Conservation (phyloP, 2,329 filamentous ascomycete genomes). For the Talaromyces sp. region DNA sequence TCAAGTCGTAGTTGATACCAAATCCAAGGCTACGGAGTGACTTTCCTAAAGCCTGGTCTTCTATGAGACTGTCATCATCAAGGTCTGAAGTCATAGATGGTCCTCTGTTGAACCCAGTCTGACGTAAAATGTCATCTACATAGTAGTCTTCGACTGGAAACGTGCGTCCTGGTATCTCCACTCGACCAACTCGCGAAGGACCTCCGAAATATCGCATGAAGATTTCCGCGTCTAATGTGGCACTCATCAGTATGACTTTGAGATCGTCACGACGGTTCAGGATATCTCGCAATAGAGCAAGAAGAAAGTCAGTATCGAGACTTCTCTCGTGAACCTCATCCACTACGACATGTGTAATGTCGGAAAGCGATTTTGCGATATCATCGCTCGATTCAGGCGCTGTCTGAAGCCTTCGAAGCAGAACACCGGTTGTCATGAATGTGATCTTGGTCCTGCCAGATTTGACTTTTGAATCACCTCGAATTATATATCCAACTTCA, state of each 20-base stretch:
- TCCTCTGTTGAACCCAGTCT: slow-evolving; percentile 65
- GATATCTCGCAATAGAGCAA: slow-evolving; percentile 82
- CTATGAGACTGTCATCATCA: slow-evolving; percentile 44
- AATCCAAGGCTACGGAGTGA: slow-evolving; percentile 70
- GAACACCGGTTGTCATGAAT: slow-evolving; percentile 92
- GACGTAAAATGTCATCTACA: slow-evolving; percentile 77
- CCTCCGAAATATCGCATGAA: slow-evolving; percentile 81
- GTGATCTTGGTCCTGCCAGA: slow-evolving; percentile 76
- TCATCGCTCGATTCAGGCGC: slow-evolving; percentile 77
- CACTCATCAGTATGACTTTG: slow-evolving; percentile 93
- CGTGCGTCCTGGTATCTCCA: slow-evolving; percentile 85
- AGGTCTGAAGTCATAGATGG: neutral
- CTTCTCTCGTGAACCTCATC: slow-evolving; percentile 96
- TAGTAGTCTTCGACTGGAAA: slow-evolving; percentile 88
- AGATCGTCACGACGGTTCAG: slow-evolving; percentile 70
- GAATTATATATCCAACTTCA: slow-evolving; percentile 87
- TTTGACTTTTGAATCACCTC: slow-evolving; percentile 78
- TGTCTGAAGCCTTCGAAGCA: slow-evolving; percentile 85
- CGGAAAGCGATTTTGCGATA: slow-evolving; percentile 74
- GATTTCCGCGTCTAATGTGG: slow-evolving; percentile 81
- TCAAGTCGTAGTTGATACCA: slow-evolving; percentile 86
- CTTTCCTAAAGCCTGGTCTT: slow-evolving; percentile 57
- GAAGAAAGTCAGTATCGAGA: slow-evolving; percentile 88
- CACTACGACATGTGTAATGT: slow-evolving; percentile 91
- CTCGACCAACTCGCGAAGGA: slow-evolving; percentile 67